Base-by-base conservation (phyloP, 306 rosid species). In the Astragalus glycyphyllos region DNA sequence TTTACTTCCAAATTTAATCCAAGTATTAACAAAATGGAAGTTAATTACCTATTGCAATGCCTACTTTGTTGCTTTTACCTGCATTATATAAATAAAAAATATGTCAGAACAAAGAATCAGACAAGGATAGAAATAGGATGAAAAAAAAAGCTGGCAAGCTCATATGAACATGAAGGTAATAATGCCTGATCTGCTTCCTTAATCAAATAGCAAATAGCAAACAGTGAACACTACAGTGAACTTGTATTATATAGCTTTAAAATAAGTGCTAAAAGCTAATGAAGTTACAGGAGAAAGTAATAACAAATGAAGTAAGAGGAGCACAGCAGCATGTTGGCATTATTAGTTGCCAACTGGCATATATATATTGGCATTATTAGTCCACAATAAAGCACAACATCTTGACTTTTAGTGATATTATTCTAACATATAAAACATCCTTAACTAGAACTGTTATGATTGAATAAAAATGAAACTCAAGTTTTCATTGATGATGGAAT, bases 31-130 rank as follows among this genome's bases (percentile, higher is more conserved):
- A 57, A 76, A 78, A 5, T 17, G 65, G 35, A 38, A 35, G 45
- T 68, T 26, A 26, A 26, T 26, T 86, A 89, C 96, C 96, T 81
- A 53, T 11, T 29, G 0, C 10, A 61, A 35, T 0, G 9, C 4
- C 31, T 0, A 0, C 1, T 5, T 5, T 73, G 0, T 0, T 0
- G 11, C 9, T 4, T 0, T 44, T 62, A 0, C 10, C 95, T 88
- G 87, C 40, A 76, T 69, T 4, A 69, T 48, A 1, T 11, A 55
- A 53, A 1, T 11, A 55, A 53, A 68, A 37, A 20, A 17, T 2
- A 37, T 65, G 62, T 79, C 79, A 79, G 44, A 79, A 79, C 60
- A 79, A 63, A 16, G 66, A 73, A 50, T 49, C 35, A 50, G 23
- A 65, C 0, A 16, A 23, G 38, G 65, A 17, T 37, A 32, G 35